These are phyloP conservation scores for Pythium rishiriense DNA, from an alignment of 352 stramenopile species.

Conservation along the genomic window DNA sequence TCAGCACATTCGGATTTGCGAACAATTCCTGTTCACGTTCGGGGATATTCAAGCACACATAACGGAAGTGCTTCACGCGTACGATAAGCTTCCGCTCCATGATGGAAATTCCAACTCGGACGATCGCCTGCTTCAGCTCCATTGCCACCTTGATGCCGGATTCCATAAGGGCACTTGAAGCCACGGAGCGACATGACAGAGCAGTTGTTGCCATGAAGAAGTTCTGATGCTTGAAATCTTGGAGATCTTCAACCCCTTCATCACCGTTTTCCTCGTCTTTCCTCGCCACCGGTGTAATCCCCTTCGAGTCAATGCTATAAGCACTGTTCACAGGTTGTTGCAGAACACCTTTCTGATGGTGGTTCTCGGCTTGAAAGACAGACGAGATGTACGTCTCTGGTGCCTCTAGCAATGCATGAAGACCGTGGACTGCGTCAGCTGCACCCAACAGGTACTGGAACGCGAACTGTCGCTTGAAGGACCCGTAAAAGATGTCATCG, in stretches of 20 bases:
- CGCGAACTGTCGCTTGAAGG: constrained; percentile 93
- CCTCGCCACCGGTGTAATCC: constrained; percentile 26
- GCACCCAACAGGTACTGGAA: constrained; percentile 95
- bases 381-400: constrained; percentile 64
- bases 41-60: constrained; percentile 91
- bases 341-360: constrained; percentile 38
- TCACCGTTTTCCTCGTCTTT: constrained; percentile 29
- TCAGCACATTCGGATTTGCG: constrained; percentile 92
- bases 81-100: constrained; percentile 95
- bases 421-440: constrained; percentile 93
- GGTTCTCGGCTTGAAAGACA: constrained; percentile 67
- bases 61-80: constrained; percentile 96
- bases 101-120: constrained; percentile 93
- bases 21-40: constrained; percentile 90
- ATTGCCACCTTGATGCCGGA: constrained; percentile 95
- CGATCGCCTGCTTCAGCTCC: constrained; percentile 93
- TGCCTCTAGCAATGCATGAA: constrained; percentile 94
- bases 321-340: constrained; percentile 43
- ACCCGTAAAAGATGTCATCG: constrained; percentile 95
- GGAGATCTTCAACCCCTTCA: constrained; percentile 33
- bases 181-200: constrained; percentile 65
- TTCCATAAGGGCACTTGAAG: constrained; percentile 84
- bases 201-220: constrained; percentile 78
- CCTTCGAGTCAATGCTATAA: constrained; percentile 41
- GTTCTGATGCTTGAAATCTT: constrained; percentile 76